Base-by-base conservation (phyloP, 495 filamentous ascomycete species). In the Oleoguttula mirabilis region DNA sequence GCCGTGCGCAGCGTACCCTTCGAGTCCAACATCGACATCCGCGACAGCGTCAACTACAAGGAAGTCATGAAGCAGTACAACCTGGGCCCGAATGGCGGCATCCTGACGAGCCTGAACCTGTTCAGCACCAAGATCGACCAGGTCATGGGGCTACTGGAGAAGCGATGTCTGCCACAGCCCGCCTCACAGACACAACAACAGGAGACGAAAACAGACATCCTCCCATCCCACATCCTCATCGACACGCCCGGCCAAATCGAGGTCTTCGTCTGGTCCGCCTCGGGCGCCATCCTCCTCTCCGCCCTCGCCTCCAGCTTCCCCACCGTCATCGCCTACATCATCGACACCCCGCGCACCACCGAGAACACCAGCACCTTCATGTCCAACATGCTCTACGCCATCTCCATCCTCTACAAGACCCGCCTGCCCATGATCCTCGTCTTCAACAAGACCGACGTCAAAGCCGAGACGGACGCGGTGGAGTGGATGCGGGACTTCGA, bases 401-500 rank as follows among this genome's bases (percentile, higher is more conserved):
- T 90, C 71, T 85, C 79, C 55, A 98, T 98, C 45, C 71, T 98
- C 1, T 98, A 98, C 72, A 96, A 96, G 67, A 96, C 88, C 6
- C 92, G 90, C 56, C 69, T 98, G 5, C 90, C 90, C 2, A 96
- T 98, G 88, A 90, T 98, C 17, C 61, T 98, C 12, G 90, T 96
- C 3, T 95, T 96, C 68, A 98, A 98, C 65, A 98, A 98, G 67
- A 93, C 88, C 0, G 90, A 98, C 58, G 83, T 90, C 4, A 80
- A 90, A 57, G 83, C 90, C 54, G 84, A 88, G 2, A 71, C 70
- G 16, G 48, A 55, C 16, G 90, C 85, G 7, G 92, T 94, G 66
- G 87, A 96, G 59, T 99, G 90, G 90, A 99, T 99, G 90, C 93
- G 87, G 14, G 88, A 99, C 57, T 96, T 92, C 54, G 88, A 96